Evolutionary conservation across 129 eudicot genomes (phyloP), one percentile per base, ranked within the genome.

Genomic region (Saposhnikovia divaricata): DNA sequence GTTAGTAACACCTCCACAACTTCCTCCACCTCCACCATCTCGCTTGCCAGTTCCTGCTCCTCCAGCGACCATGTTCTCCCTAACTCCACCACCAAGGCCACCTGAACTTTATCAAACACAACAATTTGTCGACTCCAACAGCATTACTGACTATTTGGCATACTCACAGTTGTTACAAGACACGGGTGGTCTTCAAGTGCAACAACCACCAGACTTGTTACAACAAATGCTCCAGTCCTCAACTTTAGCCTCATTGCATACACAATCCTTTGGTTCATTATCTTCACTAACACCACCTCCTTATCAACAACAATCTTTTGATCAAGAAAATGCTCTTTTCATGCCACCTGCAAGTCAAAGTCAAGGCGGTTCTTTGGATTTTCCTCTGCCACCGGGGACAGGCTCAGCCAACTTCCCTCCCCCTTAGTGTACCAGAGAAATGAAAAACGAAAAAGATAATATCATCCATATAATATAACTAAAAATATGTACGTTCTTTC

Each of bases 101-200:
- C 25, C 63, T 21, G 63, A 86, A 37, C 80, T 44, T 21, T 75
- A 81, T 75, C 88, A 79, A 51, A 31, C 68, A 14, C 86, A 77
- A 10, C 77, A 72, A 6, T 61, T 42, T 51, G 73, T 50, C 4
- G 31, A 55, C 63, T 55, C 85, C 19, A 46, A 88, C 53, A 19
- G 48, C 3, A 85, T 84, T 11, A 78, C 89, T 5, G 98, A 94
- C 47, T 94, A 94, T 46, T 86, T 87, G 90, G 86, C 87, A 50
- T 94, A 94, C 84, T 90, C 96, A 27, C 93, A 86, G 38, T 75
- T 94, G 78, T 82, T 94, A 2, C 93, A 85, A 80, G 85, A 78
- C 77, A 44, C 74, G 9, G 39, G 74, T n/a, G 86, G 81, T 28
- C 76, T 84, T n/a, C 78, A 21, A 6, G 47, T 71, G 27, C 84